Evolutionary conservation across 306 rosid species (phyloP), one percentile per base, ranked within the genome.

Genomic region (Vachellia pachyceras): DNA sequence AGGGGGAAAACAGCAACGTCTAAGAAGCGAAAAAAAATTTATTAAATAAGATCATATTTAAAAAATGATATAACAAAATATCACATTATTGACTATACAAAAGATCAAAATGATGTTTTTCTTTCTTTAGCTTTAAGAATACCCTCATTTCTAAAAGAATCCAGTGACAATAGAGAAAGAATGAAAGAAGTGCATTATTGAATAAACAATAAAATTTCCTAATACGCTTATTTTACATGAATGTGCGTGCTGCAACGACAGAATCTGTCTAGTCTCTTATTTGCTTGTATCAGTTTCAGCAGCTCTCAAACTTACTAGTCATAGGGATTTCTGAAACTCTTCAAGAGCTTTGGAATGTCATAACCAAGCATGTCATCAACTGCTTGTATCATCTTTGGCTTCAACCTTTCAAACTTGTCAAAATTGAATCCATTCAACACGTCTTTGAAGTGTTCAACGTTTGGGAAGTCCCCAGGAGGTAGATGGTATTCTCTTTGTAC

Each of bases 331-430:
- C 89, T 88, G 37, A 95, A 93, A 50, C 69, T 84, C 87, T 93
- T 95, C 66, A 95, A 75, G 67, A 95, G 97, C 7, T 89, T 91
- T 7, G 99, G 99, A 77, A 95, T 89, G 35, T 95, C 99, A 25
- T 95, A 84, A 44, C 96, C 97, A 84, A 95, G 88, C 99, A 95
- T 95, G 75, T 95, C 97, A 42, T 95, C 99, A 10, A 95, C 97
- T 0, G 96, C 75, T 83, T 93, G 93, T 54, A 91, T 87, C 92
- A 89, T 78, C 78, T 82, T 92, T 25, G 96, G 90, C 81, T 89
- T 93, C 89, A 95, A 82, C 89, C 73, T 95, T 87, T 93, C 99
- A 50, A 95, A 95, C 76, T 86, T 95, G 79, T 93, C 98, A 10
- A 95, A 25, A 85, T 78, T 93, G 88, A 81, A 93, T 39, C 96